A percentile compares a stretch with the other conserved stretches of the same genome.
Conservation (phyloP, 2,329 filamentous ascomycete genomes). For the Hypoxylon sp. region DNA sequence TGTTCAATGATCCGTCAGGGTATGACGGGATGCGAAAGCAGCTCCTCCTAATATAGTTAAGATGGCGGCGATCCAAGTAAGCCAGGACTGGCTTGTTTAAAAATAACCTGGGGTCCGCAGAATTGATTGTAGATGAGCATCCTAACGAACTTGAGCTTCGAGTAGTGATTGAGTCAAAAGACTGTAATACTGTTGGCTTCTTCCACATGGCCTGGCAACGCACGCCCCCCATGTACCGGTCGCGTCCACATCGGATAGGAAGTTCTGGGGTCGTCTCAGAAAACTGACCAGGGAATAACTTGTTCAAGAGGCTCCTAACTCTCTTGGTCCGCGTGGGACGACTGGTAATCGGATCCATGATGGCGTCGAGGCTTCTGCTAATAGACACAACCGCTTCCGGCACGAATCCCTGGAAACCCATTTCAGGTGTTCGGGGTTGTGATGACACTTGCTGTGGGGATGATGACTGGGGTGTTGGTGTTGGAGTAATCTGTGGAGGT, state of each 20-base stretch:
- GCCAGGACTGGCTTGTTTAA: slow-evolving; percentile 58
- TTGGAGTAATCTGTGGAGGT: slow-evolving; percentile 60
- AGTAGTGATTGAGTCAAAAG: slow-evolving; percentile 57
- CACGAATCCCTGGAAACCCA: background rate
- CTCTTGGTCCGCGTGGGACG: slow-evolving; percentile 57
- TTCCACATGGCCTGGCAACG: slow-evolving; percentile 68
- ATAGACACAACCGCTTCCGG: slow-evolving; percentile 62
- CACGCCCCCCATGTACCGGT: slow-evolving; percentile 62
- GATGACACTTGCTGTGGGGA: slow-evolving; percentile 57
- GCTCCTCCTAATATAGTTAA: slow-evolving; percentile 62
- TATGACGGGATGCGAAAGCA: slow-evolving; percentile 63
- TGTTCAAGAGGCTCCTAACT: slow-evolving; percentile 62
- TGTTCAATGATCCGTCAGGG: slow-evolving; percentile 61
- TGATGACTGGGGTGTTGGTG: slow-evolving; percentile 58
- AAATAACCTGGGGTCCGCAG: slow-evolving; percentile 45
- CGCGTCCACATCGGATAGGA: slow-evolving; percentile 65
- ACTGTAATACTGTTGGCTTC: slow-evolving; percentile 50
- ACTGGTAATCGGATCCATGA: slow-evolving; percentile 57
- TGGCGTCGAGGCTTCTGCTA: slow-evolving; percentile 61
- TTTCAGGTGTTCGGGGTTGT: slow-evolving; percentile 48
- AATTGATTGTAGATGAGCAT: background rate
- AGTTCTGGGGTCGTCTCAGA: slow-evolving; percentile 58
- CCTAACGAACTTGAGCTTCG: slow-evolving; percentile 55
- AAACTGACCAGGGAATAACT: slow-evolving; percentile 59
- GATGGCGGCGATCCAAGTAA: slow-evolving; percentile 65